Percentiles rank a stretch among this genome's conserved stretches.
Evolutionary conservation across 805 yeast genomes (phyloP).

Genomic region (Clavispora santaluciae): DNA sequence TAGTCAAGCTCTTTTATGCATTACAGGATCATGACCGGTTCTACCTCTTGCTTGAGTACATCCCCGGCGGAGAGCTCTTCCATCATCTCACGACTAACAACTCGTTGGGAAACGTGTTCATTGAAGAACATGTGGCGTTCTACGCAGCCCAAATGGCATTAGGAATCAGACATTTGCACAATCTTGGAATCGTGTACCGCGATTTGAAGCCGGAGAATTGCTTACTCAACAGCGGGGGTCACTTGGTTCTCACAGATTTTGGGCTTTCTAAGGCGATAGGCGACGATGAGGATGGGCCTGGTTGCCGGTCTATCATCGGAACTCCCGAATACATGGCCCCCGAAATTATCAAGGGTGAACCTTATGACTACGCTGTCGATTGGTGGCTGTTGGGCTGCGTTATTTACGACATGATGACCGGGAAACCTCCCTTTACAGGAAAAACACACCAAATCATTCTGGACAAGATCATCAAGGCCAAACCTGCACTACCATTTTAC

Average conservation of each 20-base stretch:
- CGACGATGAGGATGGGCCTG: conserved; percentile 42
- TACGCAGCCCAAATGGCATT: conserved; percentile 78
- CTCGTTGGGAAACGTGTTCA: conserved; percentile 37
- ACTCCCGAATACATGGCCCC: conserved; percentile 85
- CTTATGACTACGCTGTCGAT: conserved; percentile 47
- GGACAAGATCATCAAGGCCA: conserved; percentile 35
- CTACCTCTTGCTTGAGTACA: conserved; percentile 39
- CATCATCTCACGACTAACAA: conserved; percentile 32
- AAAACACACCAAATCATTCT: conserved; percentile 34
- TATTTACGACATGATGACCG: conserved; percentile 39
- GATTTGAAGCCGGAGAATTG: conserved; percentile 91
- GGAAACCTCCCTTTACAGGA: conserved; percentile 43
- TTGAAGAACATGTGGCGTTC: conserved; percentile 67
- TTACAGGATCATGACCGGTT: conserved; percentile 42
- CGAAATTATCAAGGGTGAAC: conserved; percentile 45
- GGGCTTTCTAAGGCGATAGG: conserved; percentile 55
- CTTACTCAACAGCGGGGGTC: conserved; percentile 70
- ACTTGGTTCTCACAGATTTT: conserved; percentile 78
- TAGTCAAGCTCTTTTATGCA: conserved; percentile 41
- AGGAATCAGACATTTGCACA: conserved; percentile 72
- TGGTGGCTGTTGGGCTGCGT: conserved; percentile 48
- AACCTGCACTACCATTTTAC: conserved; percentile 36
- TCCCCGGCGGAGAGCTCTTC: conserved; percentile 43
- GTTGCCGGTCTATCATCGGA: conserved; percentile 44
- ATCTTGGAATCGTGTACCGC: conserved; percentile 77